Base-by-base conservation (phyloP, 345 rosid genomes). In the Acer negundo region DNA sequence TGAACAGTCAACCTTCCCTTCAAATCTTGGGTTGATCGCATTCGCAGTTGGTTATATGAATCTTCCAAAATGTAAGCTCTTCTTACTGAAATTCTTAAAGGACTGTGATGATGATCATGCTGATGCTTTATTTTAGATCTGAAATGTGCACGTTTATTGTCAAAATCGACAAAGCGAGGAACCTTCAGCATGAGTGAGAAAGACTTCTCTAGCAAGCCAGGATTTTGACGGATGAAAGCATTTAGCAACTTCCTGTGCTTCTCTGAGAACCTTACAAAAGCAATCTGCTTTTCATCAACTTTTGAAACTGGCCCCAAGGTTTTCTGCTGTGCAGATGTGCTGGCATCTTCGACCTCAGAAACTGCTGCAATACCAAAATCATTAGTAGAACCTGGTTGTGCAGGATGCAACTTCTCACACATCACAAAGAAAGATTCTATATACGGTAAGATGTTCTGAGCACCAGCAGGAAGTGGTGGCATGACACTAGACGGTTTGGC, bases 61-160 rank as follows among this genome's bases (percentile, higher is more conserved):
- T 96, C 99, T 81, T 96, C 99, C 51, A 96, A 92, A 79, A 96
- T 91, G 83, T 96, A 96, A 69, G 97, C 95, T 89, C 98, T 89
- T 85, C 99, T 89, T 53, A 96, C 97, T 9, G 97, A 93, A 72
- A 96, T 96, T 80, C 98, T 88, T 78, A 96, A 84, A 73, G 97
- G 89, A 83, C 96, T 87, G 74, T 91, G 97, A 81, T 89, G 99
- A 73, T 93, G 97, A 80, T 96, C 97, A 61, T 91, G 98, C 72
- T 91, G 97, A 84, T 91, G 98, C 84, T 92, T 96, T 76, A 96
- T 91, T 88, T 92, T 96, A 67, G 99, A 93, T 83, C 94, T 90
- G 83, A 96, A 93, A 85, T 93, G 92, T 42, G 98, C 86, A 17
- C 97, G 92, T 51, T 93, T 93, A 64, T 96, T 96, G 82, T 96